Conservation (phyloP, 768 basidiomycete species). For the Amanita muscaria region DNA sequence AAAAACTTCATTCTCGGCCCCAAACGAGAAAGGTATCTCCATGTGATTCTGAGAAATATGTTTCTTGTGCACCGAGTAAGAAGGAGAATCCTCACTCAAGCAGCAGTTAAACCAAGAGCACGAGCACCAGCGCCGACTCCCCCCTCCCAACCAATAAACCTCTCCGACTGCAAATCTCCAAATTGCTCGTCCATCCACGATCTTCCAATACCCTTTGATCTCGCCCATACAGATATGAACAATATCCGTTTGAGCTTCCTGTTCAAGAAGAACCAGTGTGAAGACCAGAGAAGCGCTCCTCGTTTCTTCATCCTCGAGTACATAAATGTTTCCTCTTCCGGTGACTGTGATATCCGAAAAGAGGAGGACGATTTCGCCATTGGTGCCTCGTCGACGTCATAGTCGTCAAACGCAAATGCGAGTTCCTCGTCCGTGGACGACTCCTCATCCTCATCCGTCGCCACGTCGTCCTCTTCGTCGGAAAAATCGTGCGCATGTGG, state of each 20-base stretch:
- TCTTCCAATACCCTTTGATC: conserved; percentile 49
- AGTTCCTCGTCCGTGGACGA: conserved; percentile 65
- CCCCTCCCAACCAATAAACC: conserved; percentile 78
- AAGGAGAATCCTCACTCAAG: no score
- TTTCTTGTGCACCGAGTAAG: no score
- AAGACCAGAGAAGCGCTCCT: conserved; percentile 88
- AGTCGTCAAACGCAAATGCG: conserved; percentile 73
- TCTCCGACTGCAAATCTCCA: conserved; percentile 38
- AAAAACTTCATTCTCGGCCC: not conserved
- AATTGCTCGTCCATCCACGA: conserved; percentile 35
- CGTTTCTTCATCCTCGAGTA: conserved; percentile 44
- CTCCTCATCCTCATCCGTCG: conserved; percentile 57
- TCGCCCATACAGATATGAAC: conserved; percentile 89
- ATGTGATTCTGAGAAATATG: no score
- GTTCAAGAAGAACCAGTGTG: conserved; percentile 96
- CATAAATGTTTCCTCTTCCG: conserved; percentile 30
- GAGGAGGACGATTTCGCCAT: conserved; percentile 23
- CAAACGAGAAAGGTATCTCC: no score
- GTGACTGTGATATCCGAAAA: conserved; percentile 31
- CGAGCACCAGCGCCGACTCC: conserved; percentile 73
- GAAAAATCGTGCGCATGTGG: conserved; percentile 82
- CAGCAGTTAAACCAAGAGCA: conserved; percentile 51
- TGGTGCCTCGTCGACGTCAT: conserved; percentile 58
- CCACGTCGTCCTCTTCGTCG: conserved; percentile 71
- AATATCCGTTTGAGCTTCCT: conserved; percentile 86